Evolutionary conservation across 78 protist species (phyloP).

Genomic region (Cyanophora paradoxa): DNA sequence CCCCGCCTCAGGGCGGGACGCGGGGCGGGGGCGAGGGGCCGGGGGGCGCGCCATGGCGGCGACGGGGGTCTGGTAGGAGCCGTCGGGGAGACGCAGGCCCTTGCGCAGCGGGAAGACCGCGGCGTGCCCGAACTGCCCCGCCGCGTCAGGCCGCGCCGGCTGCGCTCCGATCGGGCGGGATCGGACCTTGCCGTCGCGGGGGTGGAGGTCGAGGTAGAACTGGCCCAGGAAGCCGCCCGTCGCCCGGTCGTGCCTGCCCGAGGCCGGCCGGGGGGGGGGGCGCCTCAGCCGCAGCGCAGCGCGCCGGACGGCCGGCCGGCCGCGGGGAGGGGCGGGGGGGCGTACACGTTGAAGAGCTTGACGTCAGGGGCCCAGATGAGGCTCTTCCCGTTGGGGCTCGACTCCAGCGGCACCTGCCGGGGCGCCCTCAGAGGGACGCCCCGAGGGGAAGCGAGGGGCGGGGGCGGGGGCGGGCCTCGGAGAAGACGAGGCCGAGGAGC

Average conservation of each 20-base stretch:
- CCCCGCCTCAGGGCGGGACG: not conserved
- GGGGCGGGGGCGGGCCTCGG: no score
- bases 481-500: constrained; percentile 28
- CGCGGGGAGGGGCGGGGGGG: not conserved
- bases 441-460: no score
- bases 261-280: no score
- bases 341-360: not conserved
- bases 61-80: constrained; percentile 17
- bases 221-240: constrained; percentile 31
- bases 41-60: constrained; percentile 15
- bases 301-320: not conserved
- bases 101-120: no score
- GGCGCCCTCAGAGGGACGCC: not conserved
- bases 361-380: constrained; percentile 21
- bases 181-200: constrained; percentile 35
- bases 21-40: not conserved
- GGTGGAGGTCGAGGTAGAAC: constrained; percentile 61
- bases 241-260: not conserved
- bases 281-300: not conserved
- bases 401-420: not conserved
- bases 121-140: constrained; percentile 62
- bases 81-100: constrained; percentile 24
- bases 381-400: not conserved
- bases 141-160: no score
- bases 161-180: constrained; percentile 4